Evolutionary conservation across 2,329 filamentous ascomycete genomes (phyloP).

Genomic region (Grosmannia serpens): DNA sequence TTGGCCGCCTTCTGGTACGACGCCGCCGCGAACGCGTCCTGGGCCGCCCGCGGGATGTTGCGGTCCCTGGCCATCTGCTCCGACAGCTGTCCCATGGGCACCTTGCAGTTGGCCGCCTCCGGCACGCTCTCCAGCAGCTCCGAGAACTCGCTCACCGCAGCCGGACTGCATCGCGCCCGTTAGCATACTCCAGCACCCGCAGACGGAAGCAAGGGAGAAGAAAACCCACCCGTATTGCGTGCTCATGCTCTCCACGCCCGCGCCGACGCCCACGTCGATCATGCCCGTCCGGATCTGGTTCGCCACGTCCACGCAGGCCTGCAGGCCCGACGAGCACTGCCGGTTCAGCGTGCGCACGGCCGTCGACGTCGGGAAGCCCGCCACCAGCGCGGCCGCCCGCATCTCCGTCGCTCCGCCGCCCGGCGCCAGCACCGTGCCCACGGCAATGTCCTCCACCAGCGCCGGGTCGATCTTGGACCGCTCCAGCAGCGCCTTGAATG

Average conservation of each 20-base stretch:
- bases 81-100: constrained; percentile 88
- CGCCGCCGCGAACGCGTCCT: constrained; percentile 88
- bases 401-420: constrained; percentile 95
- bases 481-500: constrained; percentile 69
- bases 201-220: not conserved
- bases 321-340: constrained; percentile 87
- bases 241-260: constrained; percentile 95
- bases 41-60: constrained; percentile 55
- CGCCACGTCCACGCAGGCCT: constrained; percentile 87
- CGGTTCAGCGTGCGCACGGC: constrained; percentile 85
- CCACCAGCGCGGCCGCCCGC: constrained; percentile 79
- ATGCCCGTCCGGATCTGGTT: constrained; percentile 85
- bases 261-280: constrained; percentile 91
- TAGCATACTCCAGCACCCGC: not conserved
- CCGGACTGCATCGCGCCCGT: constrained; percentile 40
- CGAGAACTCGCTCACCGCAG: constrained; percentile 85
- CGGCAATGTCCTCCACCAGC: constrained; percentile 83
- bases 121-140: constrained; percentile 72
- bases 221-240: constrained; percentile 68
- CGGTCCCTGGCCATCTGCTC: constrained; percentile 91
- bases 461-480: constrained; percentile 81
- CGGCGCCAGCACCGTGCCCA: constrained; percentile 82
- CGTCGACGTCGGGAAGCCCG: constrained; percentile 76
- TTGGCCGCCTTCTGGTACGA: constrained; percentile 84
- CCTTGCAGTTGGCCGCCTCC: constrained; percentile 90